Evolutionary conservation across 2,329 filamentous ascomycete genomes (phyloP), one percentile per base, ranked within the genome.

Genomic region (Samsoniella hepiali): DNA sequence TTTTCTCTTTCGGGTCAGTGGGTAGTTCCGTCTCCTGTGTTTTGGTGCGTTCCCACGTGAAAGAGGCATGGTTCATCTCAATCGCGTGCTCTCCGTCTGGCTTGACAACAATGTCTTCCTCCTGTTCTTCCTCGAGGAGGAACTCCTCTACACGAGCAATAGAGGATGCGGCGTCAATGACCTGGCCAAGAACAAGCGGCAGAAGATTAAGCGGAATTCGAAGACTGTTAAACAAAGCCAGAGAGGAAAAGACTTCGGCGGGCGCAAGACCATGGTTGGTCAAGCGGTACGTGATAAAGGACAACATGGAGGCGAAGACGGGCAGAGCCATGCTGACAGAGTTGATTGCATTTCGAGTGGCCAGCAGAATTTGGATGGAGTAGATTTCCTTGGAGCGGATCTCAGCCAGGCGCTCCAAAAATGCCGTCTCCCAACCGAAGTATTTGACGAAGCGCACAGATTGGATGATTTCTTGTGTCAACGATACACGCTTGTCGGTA

Each of bases 391-490:
- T 84, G 59, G 81, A 82, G 64, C 94, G 86, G 65, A 96, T 90
- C 31, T 87, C 83, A 57, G 86, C 85, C 17, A 97, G 82, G 15
- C 93, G 87, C 58, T 87, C 82, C 13, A 97, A 79, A 72, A 98
- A 97, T 40, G 91, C 90, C 64, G 84, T 89, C 73, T 98, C 94
- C 94, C 94, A 98, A 8, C 93, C 93, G 72, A 97, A 98, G 75
- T 87, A 97, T 75, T 98, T 98, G 77, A 98, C 94, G 71, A 98
- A 97, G 32, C 93, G 86, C 31, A 97, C 93, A 0, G 92, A 91
- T 68, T 93, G 89, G 15, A 98, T 72, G 58, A 98, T 96, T 73
- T 98, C 94, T 72, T 97, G 93, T 0, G 93, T 97, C 40, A 98
- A 79, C 59, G 90, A 90, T 8, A 98, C 93, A 66, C 94, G 87